Evolutionary conservation across 225 moss, liverwort and hornwort genomes (phyloP), one percentile per base, ranked within the genome.

Genomic region (Straminergon stramineum): DNA sequence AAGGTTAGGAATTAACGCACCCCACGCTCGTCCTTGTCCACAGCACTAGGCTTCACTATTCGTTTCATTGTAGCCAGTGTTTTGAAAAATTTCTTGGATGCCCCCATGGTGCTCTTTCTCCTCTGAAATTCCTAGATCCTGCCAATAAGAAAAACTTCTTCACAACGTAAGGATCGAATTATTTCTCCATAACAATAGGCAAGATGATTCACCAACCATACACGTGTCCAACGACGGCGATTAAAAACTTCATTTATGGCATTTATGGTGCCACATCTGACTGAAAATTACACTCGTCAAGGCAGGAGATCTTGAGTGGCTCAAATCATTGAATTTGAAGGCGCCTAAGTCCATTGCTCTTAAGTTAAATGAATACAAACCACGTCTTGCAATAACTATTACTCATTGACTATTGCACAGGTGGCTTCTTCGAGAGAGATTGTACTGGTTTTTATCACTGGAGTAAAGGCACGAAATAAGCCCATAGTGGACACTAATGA

Each of bases 1-100:
- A 64, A 86, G 86, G 58, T 52, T 27, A 52, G 35, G n/a, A 83
- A 35, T 37, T 35, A 52, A 61, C 91, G 73, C 85, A 94, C 94
- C 85, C 32, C 82, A 76, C 16, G 69, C 23, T 90, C 92, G n/a
- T 92, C 90, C 74, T 94, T 94, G 60, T 92, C 91, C 75, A 56
- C 87, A 17, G 66, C 53, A 64, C 86, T 87, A 26, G 91, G 56
- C 79, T 90, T 92, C 45, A 94, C 92, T 79, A 94, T 94, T 65
- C 92, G 89, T 87, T 90, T 92, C 88, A 92, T 88, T 28, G 92
- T 76, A 22, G 91, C 92, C 84, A 93, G 86, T 12, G 90, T 91
- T 79, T 91, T 94, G 84, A 92, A 93, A 67, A 94, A 90, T 55
- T 91, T 91, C 91, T 90, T 91, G 77, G 92, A 92, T 9, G 92